Conservation (phyloP, 495 filamentous ascomycete species). For the Talaromyces wortmannii region DNA sequence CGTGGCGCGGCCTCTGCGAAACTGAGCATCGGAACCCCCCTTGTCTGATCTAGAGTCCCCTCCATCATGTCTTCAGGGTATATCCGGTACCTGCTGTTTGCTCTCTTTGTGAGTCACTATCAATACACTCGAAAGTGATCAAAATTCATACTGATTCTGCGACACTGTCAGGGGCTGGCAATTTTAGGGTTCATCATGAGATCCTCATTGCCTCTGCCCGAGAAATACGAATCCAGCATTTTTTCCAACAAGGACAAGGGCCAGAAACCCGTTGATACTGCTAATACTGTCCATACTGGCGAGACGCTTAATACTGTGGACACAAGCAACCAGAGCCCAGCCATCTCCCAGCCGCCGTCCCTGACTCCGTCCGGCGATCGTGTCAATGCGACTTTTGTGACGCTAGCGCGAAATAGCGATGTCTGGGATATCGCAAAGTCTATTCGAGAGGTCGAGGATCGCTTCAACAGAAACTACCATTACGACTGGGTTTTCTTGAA, state of each 20-base stretch:
- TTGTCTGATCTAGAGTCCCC: neutral
- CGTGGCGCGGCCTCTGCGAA: neutral
- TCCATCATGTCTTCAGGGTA: constrained; percentile 62
- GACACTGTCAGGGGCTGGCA: constrained; percentile 50
- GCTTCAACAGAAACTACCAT: constrained; percentile 92
- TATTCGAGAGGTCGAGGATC: constrained; percentile 92
- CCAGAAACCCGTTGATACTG: constrained; percentile 3
- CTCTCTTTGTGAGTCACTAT: constrained; percentile 63
- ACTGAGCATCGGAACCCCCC: neutral
- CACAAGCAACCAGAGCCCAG: constrained; percentile 20
- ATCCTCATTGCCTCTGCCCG: constrained; percentile 48
- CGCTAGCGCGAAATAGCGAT: constrained; percentile 85
- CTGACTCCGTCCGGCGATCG: constrained; percentile 53
- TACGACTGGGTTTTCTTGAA: constrained; percentile 99
- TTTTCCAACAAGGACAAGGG: constrained; percentile 17
- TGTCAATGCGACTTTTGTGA: constrained; percentile 96
- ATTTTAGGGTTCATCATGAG: constrained; percentile 77
- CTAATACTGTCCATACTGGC: neutral
- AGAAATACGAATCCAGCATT: constrained; percentile 17
- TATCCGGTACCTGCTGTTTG: constrained; percentile 83
- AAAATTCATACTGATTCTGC: neutral
- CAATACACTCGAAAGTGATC: neutral
- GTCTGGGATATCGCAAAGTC: constrained; percentile 94
- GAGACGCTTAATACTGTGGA: no score
- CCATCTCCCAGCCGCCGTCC: constrained; percentile 31